These are phyloP conservation scores for Coleophoma cylindrospora DNA, from an alignment of 2,329 filamentous ascomycete genomes.

Conservation along the genomic window DNA sequence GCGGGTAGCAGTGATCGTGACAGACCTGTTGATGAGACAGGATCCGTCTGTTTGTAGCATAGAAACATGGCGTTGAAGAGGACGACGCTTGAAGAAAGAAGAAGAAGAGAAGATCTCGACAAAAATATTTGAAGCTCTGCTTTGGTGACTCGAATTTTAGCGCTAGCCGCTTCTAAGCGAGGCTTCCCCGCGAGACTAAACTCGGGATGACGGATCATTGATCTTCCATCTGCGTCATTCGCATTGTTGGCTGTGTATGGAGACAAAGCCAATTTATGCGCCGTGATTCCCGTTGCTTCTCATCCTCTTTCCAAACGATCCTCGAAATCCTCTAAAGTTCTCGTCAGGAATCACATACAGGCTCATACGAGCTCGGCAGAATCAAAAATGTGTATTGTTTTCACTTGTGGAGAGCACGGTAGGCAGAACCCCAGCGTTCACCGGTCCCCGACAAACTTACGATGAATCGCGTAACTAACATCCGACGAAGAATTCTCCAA, in stretches of 20 bases:
- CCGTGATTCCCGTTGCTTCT: too few species aligned
- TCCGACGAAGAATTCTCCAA: conserved; percentile 23
- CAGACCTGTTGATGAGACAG: conserved; percentile 26
- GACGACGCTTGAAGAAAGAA: conserved; percentile 61
- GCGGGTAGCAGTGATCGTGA: conserved; percentile 7
- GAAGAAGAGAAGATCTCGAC: background rate
- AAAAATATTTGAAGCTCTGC: too few species aligned
- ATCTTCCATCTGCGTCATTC: too few species aligned
- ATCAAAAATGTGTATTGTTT: conserved; percentile 22
- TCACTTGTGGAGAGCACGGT: conserved; percentile 29
- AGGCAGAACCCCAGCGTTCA: conserved; percentile 4
- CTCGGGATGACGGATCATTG: too few species aligned
- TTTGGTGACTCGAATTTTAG: too few species aligned
- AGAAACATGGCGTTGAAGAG: conserved; percentile 93
- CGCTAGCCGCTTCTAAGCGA: too few species aligned
- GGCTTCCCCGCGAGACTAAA: background rate
- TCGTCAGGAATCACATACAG: background rate
- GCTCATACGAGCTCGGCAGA: conserved; percentile 1
- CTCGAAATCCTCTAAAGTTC: too few species aligned
- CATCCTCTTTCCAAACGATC: too few species aligned
- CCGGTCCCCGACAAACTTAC: background rate
- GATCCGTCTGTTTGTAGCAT: conserved; percentile 73
- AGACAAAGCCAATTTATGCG: too few species aligned
- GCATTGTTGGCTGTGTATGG: too few species aligned
- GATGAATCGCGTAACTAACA: conserved; percentile 9